Evolutionary conservation across 768 basidiomycete genomes (phyloP), one percentile per base, ranked within the genome.

Genomic region (Pilatotrama ljubarskyi): DNA sequence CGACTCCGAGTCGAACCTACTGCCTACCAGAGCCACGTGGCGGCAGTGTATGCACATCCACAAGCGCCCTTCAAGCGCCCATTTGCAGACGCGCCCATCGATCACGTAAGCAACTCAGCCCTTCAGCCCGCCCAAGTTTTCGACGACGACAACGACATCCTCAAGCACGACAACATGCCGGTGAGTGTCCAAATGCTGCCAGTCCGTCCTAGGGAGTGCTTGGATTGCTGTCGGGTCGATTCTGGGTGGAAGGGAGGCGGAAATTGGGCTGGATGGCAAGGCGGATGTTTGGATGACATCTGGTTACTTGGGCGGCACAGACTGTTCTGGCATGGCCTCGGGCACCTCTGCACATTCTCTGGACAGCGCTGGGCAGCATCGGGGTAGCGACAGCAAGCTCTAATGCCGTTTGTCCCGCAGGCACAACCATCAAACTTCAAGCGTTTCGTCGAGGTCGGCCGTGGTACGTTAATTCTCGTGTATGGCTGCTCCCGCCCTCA

Each of bases 371-470:
- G 29, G 42, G 29, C 26, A 3, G 42, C 35, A 41, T 53, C 17
- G 58, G 18, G 29, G 8, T 9, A 11, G 29, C 29, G 24, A 29
- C 22, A 37, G 37, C 40, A 17, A 32, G 51, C 58, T 50, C 62
- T 63, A 35, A 61, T 42, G 7, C 20, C 3, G 15, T 25, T 29
- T 24, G 20, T 41, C 18, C n/a, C 22, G 43, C 43, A 62, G 63
- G 63, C 54, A 53, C 61, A 62, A 58, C 74, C 75, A 64, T 95
- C 92, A 70, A 93, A 87, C 75, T 98, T 98, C 84, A 88, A 89
- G 78, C 92, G 93, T 64, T 98, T 96, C 78, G 95, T 98, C 72
- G 91, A 99, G 86, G 94, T 98, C 74, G 96, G 96, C 73, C 92
- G 96, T 72, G 91, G 91, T 93, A 68, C 61, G 82, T 71, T 7